A percentile compares a stretch with the other conserved stretches of the same genome.
Evolutionary conservation across 1,139 yeast genomes (phyloP).

Genomic region (Lodderomyces oxycetoniae): DNA sequence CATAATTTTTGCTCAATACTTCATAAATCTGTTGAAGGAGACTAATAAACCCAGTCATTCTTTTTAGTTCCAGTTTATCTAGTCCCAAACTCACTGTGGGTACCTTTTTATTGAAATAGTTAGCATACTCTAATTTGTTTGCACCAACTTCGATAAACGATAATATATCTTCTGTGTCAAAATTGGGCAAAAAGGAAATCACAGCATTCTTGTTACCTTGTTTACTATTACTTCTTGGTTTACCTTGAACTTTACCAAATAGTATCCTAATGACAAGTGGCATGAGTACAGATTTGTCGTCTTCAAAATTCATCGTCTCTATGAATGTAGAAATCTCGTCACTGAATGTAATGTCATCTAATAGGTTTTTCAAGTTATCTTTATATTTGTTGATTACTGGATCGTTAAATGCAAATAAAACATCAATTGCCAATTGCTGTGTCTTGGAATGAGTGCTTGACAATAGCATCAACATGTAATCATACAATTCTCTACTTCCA

Average conservation of each 20-base stretch:
- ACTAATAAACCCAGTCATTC: conserved; percentile 67
- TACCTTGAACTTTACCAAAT: conserved; percentile 78
- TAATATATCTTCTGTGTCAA: conserved; percentile 50
- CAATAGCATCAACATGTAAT: conserved; percentile 51
- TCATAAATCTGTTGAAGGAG: conserved; percentile 60
- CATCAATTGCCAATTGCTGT: conserved; percentile 70
- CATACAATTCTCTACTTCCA: conserved; percentile 49
- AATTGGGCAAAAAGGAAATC: conserved; percentile 60
- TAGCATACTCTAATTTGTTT: conserved; percentile 44
- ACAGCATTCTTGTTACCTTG: conserved; percentile 75
- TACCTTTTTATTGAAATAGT: conserved; percentile 23
- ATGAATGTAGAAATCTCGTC: conserved; percentile 76
- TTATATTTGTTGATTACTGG: conserved; percentile 59
- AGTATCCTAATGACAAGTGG: conserved; percentile 74
- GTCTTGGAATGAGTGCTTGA: conserved; percentile 59
- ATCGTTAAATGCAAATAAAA: conserved; percentile 63
- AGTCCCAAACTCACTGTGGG: conserved; percentile 21
- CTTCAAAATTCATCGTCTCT: conserved; percentile 46
- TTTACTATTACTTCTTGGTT: conserved; percentile 57
- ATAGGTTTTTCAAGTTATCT: conserved; percentile 66
- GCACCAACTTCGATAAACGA: conserved; percentile 63
- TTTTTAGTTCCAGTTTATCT: conserved; percentile 38
- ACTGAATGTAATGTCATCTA: conserved; percentile 79
- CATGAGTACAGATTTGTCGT: conserved; percentile 57
- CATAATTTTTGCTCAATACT: conserved; percentile 58